These are phyloP conservation scores for Clavispora santaluciae DNA, from an alignment of 805 yeast species.

Conservation along the genomic window DNA sequence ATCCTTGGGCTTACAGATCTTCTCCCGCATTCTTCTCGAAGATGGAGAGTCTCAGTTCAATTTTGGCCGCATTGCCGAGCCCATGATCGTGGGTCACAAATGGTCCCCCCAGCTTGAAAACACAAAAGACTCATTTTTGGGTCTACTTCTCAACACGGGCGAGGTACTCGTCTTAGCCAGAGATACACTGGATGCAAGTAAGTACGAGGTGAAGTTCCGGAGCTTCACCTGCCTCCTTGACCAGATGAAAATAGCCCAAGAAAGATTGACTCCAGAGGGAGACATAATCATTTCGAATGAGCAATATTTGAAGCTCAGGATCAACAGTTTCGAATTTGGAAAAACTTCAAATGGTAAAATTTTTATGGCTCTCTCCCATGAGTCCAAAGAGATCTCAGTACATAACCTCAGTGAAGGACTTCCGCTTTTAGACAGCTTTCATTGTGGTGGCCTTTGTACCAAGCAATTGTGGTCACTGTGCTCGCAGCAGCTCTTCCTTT, in stretches of 20 bases:
- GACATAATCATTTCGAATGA: constrained; percentile 18
- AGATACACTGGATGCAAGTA: constrained; percentile 18
- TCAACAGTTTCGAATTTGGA: constrained; percentile 26
- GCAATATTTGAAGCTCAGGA: constrained; percentile 20
- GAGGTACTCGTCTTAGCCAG: constrained; percentile 32
- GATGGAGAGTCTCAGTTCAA: constrained; percentile 25
- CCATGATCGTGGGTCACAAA: constrained; percentile 28
- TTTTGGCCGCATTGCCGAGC: constrained; percentile 29
- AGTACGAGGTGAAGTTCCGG: constrained; percentile 21
- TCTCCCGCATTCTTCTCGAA: constrained; percentile 21
- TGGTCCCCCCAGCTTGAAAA: constrained; percentile 26
- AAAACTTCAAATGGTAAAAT: constrained; percentile 5
- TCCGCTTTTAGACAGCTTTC: constrained; percentile 5
- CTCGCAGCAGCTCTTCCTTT: constrained; percentile 7
- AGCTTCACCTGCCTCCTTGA: constrained; percentile 23
- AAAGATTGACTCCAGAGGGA: constrained; percentile 13
- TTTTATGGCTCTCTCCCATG: constrained; percentile 13
- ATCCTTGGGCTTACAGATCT: constrained; percentile 26
- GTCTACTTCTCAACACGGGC: constrained; percentile 33
- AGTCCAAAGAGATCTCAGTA: constrained; percentile 13
- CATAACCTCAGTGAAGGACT: constrained; percentile 10
- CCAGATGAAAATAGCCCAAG: constrained; percentile 18
- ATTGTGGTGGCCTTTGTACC: constrained; percentile 8
- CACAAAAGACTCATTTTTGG: constrained; percentile 27
- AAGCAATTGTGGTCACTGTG: constrained; percentile 15